Evolutionary conservation across 1,139 yeast species (phyloP).

Genomic region (Saccharomyces pastorianus): DNA sequence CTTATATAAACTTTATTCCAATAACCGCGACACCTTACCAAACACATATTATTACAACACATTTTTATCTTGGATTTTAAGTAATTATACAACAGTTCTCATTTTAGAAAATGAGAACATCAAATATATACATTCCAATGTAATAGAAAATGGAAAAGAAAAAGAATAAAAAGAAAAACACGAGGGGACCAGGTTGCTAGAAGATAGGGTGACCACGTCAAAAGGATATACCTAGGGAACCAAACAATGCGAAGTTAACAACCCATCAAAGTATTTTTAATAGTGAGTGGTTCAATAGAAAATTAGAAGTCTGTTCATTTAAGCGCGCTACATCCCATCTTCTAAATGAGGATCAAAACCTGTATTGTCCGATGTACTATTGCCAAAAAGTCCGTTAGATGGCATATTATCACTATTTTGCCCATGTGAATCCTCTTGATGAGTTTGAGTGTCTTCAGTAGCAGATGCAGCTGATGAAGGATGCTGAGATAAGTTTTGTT

Average conservation of each 20-base stretch:
- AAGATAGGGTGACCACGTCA: neutral
- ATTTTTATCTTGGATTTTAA: neutral
- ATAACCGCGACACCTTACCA: neutral
- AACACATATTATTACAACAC: slow-evolving; percentile 1
- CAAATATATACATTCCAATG: neutral
- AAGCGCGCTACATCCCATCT: slow-evolving; percentile 12
- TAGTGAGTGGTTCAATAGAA: neutral
- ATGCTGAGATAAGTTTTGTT: neutral
- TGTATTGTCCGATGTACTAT: slow-evolving; percentile 10
- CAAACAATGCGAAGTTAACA: neutral
- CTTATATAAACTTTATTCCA: neutral
- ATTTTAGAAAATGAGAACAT: neutral
- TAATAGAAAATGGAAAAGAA: neutral
- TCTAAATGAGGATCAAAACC: slow-evolving; percentile 21
- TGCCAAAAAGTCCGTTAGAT: slow-evolving; percentile 12
- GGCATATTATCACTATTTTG: neutral
- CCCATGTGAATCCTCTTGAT: neutral
- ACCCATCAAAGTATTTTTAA: neutral
- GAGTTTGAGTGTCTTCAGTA: neutral
- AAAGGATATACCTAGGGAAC: too few species aligned
- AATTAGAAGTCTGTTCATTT: neutral
- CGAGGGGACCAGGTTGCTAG: neutral
- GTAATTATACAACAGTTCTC: neutral
- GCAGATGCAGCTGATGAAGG: neutral
- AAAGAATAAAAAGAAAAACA: neutral